These are phyloP conservation scores for Dendrostoma leiphaemia DNA, from an alignment of 2,329 filamentous ascomycete species.

Conservation along the genomic window DNA sequence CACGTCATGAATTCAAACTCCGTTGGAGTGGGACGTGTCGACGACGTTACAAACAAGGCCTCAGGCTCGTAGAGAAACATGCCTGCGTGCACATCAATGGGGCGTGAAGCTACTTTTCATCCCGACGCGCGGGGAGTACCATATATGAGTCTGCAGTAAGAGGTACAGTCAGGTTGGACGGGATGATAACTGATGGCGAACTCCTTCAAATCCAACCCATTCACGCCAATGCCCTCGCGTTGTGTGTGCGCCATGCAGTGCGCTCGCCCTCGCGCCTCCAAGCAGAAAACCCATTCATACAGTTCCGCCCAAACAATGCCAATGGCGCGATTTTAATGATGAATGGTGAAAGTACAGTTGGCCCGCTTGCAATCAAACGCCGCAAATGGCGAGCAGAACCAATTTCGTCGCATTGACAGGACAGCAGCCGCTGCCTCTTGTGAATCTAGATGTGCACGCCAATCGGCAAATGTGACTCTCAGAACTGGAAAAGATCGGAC, in stretches of 20 bases:
- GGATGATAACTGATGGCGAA: not conserved
- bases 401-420: not conserved
- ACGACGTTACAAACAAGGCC: not conserved
- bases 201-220: too few relatives aligned
- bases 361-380: too few relatives aligned
- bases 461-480: not conserved
- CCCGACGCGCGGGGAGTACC: not conserved
- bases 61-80: not conserved
- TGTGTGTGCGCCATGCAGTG: not conserved
- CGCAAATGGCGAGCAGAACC: too few relatives aligned
- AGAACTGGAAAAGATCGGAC: conserved; percentile 12
- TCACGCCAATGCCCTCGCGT: too few relatives aligned
- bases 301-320: too few relatives aligned
- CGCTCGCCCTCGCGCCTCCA: not conserved
- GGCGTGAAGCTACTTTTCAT: not conserved
- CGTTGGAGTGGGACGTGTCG: not conserved
- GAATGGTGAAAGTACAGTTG: too few relatives aligned
- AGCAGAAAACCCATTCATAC: too few relatives aligned
- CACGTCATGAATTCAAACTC: not conserved
- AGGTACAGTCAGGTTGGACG: not conserved
- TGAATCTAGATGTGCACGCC: not conserved
- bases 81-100: too few relatives aligned
- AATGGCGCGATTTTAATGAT: too few relatives aligned
- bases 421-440: not conserved
- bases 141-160: not conserved